Evolutionary conservation across 768 basidiomycete species (phyloP), one percentile per base, ranked within the genome.

Genomic region (Kwoniella sp.): DNA sequence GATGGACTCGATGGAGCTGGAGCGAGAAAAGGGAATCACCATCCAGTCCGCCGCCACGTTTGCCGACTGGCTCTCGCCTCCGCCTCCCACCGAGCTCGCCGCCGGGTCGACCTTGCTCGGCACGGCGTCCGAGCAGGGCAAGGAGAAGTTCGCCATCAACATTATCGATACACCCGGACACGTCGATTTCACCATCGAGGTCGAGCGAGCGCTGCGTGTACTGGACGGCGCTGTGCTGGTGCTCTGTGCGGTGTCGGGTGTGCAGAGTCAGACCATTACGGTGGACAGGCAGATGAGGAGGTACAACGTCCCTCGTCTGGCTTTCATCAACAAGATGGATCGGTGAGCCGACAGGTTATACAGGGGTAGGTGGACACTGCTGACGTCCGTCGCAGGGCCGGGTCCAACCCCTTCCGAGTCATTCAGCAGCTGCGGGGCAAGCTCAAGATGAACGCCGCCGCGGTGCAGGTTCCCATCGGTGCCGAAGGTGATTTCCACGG

Each of bases 121-220:
- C 26, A 50, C 48, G 2, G 54, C 38, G 2, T 43, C 52, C 17
- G 50, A 41, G 1, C 80, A 80, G 31, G 84, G 83, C 68, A 81
- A 87, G 62, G 88, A 90, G 49, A 75, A 72, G 60, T 96, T 87
- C 74, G 85, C 88, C 9, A 83, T 98, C 70, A 99, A 99, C 73
- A 98, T 99, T 53, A 98, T 99, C 65, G 95, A 99, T 76, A 98
- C 95, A 0, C 95, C 95, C 60, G 92, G 90, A 87, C 95, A 99
- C 79, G 95, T 99, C 59, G 95, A 99, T 74, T 99, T 99, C 70
- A 99, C 95, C 2, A 98, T 99, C 62, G 95, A 99, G 75, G 95
- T 99, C 7, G 95, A 99, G 75, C 84, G 95, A 14, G 95, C 95
- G 22, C 78, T 99, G 43, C 84, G 95, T 44, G 95, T 98, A 7